phyloP scores from a whole-genome alignment of 768 basidiomycete genomes.

The Hemileccinum rubropunctum region DNA sequence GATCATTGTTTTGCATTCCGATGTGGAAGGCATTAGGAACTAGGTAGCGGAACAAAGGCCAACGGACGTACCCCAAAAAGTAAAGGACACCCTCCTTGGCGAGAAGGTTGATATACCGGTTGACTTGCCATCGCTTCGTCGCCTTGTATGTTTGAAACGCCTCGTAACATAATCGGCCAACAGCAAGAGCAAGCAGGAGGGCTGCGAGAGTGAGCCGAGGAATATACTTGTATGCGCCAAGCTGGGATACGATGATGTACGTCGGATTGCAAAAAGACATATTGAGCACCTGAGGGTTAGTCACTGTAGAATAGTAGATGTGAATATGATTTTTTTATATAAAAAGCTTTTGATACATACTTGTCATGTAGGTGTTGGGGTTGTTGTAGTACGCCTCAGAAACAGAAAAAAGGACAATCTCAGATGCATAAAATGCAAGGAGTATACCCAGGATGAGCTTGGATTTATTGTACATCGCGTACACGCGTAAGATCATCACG shows the following conservation, averaged over 20 bases:
- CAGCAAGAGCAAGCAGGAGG: slow-evolving; percentile 10
- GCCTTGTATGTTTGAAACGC: slow-evolving; percentile 7
- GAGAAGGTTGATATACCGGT: slow-evolving; percentile 13
- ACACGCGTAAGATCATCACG: slow-evolving; percentile 24
- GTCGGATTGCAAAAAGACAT: slow-evolving; percentile 14
- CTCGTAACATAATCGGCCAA: slow-evolving; percentile 6
- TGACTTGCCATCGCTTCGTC: slow-evolving; percentile 9
- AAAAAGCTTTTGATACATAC: slow-evolving; percentile 1
- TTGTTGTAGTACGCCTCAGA: slow-evolving; percentile 1
- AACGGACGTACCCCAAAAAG: slow-evolving; percentile 16
- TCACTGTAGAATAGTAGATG: slow-evolving; percentile 5
- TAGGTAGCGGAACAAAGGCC: not conserved
- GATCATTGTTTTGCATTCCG: not conserved
- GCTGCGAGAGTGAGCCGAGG: slow-evolving; percentile 11
- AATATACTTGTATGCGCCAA: slow-evolving; percentile 12
- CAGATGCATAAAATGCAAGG: slow-evolving; percentile 10
- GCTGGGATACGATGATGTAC: not conserved
- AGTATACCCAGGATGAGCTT: slow-evolving; percentile 13
- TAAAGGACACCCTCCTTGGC: slow-evolving; percentile 15
- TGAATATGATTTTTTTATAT: not conserved
- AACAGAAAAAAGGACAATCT: not conserved
- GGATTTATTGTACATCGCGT: slow-evolving; percentile 21
- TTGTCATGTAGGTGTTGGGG: slow-evolving; percentile 4
- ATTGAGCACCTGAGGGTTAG: slow-evolving; percentile 1
- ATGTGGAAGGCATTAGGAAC: too few relatives aligned